Evolutionary conservation across 2,329 filamentous ascomycete genomes (phyloP), one percentile per base, ranked within the genome.

Genomic region (Amylocarpus encephaloides): DNA sequence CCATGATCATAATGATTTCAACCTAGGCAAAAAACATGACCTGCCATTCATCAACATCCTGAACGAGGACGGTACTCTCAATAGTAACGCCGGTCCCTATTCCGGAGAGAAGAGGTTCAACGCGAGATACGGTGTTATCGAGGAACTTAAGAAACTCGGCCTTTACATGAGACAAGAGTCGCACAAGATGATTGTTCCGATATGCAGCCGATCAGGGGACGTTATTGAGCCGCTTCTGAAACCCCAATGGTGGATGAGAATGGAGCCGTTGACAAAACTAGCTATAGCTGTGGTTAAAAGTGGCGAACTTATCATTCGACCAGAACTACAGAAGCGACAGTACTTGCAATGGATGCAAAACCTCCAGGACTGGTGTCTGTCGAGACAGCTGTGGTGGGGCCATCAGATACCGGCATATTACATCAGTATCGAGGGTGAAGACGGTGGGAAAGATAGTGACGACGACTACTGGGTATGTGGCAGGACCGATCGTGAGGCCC

Each of bases 211-310:
- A 72, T 91, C 88, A 41, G 94, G 93, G 71, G 93, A 97, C 66
- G 77, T 95, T 49, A 95, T 98, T 60, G 92, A 98, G 71, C 93
- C 92, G 5, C 73, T 95, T 39, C 79, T 97, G 74, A 96, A 95
- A 75, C 91, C 92, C 6, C 92, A 97, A 68, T 97, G 93, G 92
- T 98, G 91, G 90, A 91, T 97, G 78, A 84, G 80, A 64, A 97
- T 95, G 90, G 81, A 86, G 64, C 82, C 84, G 46, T 75, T 97
- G 62, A 86, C 88, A 5, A 80, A 84, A 62, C 83, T 83, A 40
- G 92, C 91, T 47, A 79, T 95, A 53, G 78, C 89, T 62, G 90
- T 80, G 49, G 92, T 97, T 38, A 79, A 83, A 66, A 79, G 86
- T 47, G 88, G 88, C 29, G 77, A 86, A 54, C 91, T 97, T 70